Percentiles rank a stretch among this genome's conserved stretches.
Conservation (phyloP, 169 alveolate species). For the Theileria annulata region DNA sequence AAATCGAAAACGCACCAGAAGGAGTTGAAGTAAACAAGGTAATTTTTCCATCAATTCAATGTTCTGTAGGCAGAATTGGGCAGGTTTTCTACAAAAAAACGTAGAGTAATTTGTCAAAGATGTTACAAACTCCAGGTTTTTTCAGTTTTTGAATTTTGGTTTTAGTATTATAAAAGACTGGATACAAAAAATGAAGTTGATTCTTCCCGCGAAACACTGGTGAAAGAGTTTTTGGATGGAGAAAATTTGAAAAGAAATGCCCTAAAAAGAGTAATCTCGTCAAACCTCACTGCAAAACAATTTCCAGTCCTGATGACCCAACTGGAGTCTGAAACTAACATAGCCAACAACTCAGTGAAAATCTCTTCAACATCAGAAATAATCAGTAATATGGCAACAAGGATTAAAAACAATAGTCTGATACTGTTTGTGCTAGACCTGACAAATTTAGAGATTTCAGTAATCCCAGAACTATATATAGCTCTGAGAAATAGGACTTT, state of each 20-base stretch:
- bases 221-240: background rate
- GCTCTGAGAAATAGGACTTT: constrained; percentile 78
- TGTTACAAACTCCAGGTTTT: constrained; percentile 74
- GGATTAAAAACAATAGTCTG: constrained; percentile 73
- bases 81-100: constrained; percentile 55
- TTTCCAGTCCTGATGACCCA: constrained; percentile 32
- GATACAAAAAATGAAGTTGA: constrained; percentile 43
- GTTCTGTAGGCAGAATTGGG: constrained; percentile 51
- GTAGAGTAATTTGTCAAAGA: constrained; percentile 70
- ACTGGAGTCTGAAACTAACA: constrained; percentile 30
- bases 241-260: background rate
- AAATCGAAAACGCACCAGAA: constrained; percentile 71
- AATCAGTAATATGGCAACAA: constrained; percentile 51
- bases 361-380: constrained; percentile 50
- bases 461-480: constrained; percentile 83
- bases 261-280: constrained; percentile 3
- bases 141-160: background rate
- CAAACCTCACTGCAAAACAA: background rate
- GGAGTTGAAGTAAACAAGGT: constrained; percentile 75
- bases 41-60: background rate
- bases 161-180: constrained; percentile 60
- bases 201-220: background rate
- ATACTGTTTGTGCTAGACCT: constrained; percentile 79
- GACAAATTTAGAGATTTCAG: constrained; percentile 81
- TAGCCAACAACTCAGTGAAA: constrained; percentile 14